Evolutionary conservation across 2,329 filamentous ascomycete species (phyloP).

Genomic region (Xenoacremonium recifei): DNA sequence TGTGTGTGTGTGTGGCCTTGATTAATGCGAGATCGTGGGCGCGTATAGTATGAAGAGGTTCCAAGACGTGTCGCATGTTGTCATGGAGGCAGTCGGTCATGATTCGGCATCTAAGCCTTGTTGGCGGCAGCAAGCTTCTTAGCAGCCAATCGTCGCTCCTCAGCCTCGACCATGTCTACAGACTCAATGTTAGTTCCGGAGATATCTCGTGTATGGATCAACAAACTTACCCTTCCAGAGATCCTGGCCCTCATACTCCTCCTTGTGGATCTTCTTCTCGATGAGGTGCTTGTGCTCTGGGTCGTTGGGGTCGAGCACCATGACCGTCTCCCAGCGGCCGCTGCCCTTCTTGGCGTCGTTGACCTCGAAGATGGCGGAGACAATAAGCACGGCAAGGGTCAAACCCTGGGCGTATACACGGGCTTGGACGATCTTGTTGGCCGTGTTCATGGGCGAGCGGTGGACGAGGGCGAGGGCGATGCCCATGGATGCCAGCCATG

Average conservation of each 20-base stretch:
- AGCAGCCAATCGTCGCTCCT: constrained; percentile 61
- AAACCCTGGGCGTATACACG: constrained; percentile 91
- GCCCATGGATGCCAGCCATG: constrained; percentile 80
- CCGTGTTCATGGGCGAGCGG: constrained; percentile 69
- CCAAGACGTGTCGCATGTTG: too few relatives aligned
- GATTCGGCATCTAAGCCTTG: constrained; percentile 23
- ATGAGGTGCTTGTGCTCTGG: constrained; percentile 79
- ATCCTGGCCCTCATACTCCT: constrained; percentile 85
- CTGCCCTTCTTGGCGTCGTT: constrained; percentile 72
- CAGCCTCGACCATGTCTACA: constrained; percentile 77
- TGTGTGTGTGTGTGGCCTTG: too few relatives aligned
- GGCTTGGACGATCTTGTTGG: constrained; percentile 91
- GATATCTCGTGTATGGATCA: not conserved
- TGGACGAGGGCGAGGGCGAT: constrained; percentile 73
- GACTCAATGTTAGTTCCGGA: constrained; percentile 1
- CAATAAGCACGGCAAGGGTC: constrained; percentile 79
- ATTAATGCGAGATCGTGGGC: too few relatives aligned
- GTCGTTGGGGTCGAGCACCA: constrained; percentile 76
- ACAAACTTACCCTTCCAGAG: constrained; percentile 75
- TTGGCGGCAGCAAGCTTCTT: constrained; percentile 29
- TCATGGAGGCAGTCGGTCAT: too few relatives aligned
- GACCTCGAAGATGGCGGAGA: constrained; percentile 79
- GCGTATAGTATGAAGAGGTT: too few relatives aligned
- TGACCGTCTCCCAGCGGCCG: constrained; percentile 81
- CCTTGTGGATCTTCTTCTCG: constrained; percentile 85